Percentiles rank a stretch among this genome's conserved stretches.
Evolutionary conservation across 2,329 filamentous ascomycete species (phyloP).

Genomic region (Beauveria australis): DNA sequence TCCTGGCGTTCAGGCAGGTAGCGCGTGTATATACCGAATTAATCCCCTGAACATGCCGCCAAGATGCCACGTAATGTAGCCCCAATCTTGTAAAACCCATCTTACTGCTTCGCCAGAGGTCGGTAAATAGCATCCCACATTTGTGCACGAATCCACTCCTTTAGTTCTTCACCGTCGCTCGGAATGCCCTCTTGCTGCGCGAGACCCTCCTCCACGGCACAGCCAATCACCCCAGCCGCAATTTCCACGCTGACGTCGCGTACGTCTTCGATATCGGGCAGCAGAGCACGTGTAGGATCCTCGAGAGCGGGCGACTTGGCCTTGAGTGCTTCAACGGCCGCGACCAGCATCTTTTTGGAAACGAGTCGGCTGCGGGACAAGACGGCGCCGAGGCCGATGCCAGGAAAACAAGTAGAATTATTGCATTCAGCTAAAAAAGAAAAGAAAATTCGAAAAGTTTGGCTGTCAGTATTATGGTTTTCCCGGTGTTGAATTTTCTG

Average conservation of each 20-base stretch:
- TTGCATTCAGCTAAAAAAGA: slow-evolving; percentile 62
- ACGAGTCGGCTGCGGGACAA: slow-evolving; percentile 59
- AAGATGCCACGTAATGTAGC: no score
- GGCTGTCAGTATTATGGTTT: background rate
- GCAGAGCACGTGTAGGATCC: slow-evolving; percentile 55
- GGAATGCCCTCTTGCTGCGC: slow-evolving; percentile 61
- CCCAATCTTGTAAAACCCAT: no score
- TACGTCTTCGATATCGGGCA: slow-evolving; percentile 70
- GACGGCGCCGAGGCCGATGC: slow-evolving; percentile 73
- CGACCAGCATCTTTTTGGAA: slow-evolving; percentile 73
- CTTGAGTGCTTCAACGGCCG: slow-evolving; percentile 66
- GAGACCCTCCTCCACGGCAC: slow-evolving; percentile 61
- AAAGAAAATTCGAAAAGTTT: no score
- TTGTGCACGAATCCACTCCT: slow-evolving; percentile 67
- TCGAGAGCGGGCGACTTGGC: slow-evolving; percentile 60
- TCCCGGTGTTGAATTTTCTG: no score
- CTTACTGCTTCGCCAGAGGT: slow-evolving; percentile 34
- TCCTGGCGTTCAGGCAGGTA: no score
- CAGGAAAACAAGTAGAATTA: slow-evolving; percentile 78
- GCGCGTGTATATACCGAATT: no score
- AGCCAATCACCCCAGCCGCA: slow-evolving; percentile 64
- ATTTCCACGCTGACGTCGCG: slow-evolving; percentile 70
- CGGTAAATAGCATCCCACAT: slow-evolving; percentile 73
- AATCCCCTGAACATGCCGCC: no score
- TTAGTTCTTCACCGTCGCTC: slow-evolving; percentile 41